Evolutionary conservation across 129 eudicot genomes (phyloP).

Genomic region (Saposhnikovia divaricata): DNA sequence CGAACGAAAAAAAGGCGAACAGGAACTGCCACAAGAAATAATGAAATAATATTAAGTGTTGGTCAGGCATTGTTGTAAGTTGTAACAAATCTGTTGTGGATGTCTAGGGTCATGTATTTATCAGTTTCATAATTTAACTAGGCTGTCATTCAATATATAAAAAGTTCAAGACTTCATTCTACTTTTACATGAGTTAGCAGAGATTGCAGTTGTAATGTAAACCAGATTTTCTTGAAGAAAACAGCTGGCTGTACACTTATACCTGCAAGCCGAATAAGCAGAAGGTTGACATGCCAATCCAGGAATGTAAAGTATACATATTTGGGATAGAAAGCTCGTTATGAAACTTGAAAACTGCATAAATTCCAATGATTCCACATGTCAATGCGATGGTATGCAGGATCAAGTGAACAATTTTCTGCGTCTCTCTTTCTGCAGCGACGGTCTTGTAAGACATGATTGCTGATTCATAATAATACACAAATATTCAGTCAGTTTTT

Average conservation of each 20-base stretch:
- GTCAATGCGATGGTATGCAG: slow-evolving; percentile 49
- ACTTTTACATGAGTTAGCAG: too few species aligned
- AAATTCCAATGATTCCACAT: slow-evolving; percentile 50
- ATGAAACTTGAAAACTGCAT: slow-evolving; percentile 58
- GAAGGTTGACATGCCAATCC: slow-evolving; percentile 66
- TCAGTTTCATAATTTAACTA: neutral
- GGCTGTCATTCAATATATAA: neutral
- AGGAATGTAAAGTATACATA: slow-evolving; percentile 65
- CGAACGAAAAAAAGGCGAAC: slow-evolving; percentile 49
- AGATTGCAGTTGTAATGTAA: neutral
- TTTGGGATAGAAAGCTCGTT: slow-evolving; percentile 36
- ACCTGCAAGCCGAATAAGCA: slow-evolving; percentile 63
- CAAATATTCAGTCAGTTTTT: neutral
- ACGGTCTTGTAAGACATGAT: slow-evolving; percentile 52
- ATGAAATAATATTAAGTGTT: neutral
- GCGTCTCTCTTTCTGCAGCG: slow-evolving; percentile 27
- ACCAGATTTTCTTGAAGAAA: neutral
- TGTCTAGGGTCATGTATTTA: neutral
- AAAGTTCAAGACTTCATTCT: neutral
- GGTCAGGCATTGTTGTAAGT: neutral
- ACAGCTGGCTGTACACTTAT: neutral
- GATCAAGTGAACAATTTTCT: slow-evolving; percentile 44
- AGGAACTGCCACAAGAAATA: slow-evolving; percentile 38
- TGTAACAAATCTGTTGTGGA: neutral
- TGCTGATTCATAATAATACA: slow-evolving; percentile 22